A percentile compares a stretch with the other conserved stretches of the same genome.
Conservation (phyloP, 441 rosid species). For the Rhodomyrtus psidioides region DNA sequence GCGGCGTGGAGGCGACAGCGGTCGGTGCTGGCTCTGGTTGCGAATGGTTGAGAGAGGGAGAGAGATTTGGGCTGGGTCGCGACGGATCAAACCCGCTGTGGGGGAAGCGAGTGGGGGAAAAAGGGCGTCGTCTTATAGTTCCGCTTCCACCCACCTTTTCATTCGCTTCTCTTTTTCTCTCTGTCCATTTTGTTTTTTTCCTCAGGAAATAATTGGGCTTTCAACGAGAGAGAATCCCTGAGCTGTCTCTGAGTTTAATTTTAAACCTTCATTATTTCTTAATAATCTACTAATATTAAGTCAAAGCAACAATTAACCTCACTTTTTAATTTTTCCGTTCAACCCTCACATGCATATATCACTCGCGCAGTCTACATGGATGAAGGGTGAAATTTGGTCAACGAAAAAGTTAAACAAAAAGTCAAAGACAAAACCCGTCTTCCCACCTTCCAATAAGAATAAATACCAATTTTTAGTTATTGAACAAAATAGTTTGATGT, state of each 20-base stretch:
- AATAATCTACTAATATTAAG: background rate
- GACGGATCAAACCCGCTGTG: background rate
- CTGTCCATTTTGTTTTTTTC: background rate
- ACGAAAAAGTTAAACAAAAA: background rate
- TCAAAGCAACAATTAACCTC: background rate
- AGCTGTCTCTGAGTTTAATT: background rate
- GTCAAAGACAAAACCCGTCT: background rate
- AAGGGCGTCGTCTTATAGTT: background rate
- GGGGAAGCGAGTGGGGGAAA: background rate
- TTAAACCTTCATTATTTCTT: background rate
- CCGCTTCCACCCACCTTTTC: background rate
- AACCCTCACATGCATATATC: background rate
- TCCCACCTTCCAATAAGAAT: rapidly evolving
- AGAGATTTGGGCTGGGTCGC: background rate
- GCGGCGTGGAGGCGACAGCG: background rate
- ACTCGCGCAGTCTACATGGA: rapidly evolving
- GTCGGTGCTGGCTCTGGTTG: background rate
- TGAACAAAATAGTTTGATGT: background rate
- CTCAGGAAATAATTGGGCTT: background rate
- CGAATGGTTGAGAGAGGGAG: background rate
- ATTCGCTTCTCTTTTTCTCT: background rate
- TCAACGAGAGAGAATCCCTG: background rate
- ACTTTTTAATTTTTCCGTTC: background rate
- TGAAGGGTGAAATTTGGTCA: rapidly evolving
- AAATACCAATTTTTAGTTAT: background rate